Conservation (phyloP, 208 protist genomes). For the Acanthamoeba rhysodes region DNA sequence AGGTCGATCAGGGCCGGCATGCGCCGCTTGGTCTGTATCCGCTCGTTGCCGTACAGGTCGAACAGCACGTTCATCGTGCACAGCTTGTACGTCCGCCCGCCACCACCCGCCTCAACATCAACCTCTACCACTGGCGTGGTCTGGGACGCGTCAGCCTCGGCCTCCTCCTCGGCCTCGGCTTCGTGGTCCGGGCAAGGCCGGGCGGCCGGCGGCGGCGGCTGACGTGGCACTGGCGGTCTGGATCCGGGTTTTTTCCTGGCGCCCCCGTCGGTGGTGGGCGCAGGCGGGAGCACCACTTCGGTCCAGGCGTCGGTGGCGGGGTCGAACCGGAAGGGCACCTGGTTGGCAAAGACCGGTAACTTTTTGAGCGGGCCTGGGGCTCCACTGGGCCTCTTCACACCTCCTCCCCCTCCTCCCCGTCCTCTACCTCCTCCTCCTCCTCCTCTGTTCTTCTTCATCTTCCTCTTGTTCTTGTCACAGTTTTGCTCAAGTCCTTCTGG, state of each 20-base stretch:
- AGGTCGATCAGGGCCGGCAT: conserved; percentile 35
- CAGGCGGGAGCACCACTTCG: neutral
- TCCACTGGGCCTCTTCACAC: neutral
- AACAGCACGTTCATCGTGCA: conserved; percentile 58
- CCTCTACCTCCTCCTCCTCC: neutral
- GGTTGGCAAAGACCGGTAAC: conserved; percentile 31
- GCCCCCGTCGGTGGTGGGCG: neutral
- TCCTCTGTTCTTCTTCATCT: neutral
- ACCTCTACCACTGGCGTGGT: neutral
- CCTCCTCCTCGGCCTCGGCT: neutral
- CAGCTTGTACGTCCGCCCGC: neutral
- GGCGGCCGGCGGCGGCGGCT: too few species aligned
- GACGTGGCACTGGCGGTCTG: too few species aligned
- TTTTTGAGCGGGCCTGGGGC: neutral
- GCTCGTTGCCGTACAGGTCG: conserved; percentile 42
- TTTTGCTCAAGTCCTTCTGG: too few species aligned
- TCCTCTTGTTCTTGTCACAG: too few species aligned
- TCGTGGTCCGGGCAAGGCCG: neutral
- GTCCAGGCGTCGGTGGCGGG: neutral
- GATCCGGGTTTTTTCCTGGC: neutral
- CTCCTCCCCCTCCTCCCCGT: neutral
- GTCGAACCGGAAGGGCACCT: conserved; percentile 28
- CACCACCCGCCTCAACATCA: too few species aligned
- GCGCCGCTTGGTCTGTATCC: conserved; percentile 24
- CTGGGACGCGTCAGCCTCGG: neutral